These are phyloP conservation scores for Stagonosporopsis rhizophila DNA, from an alignment of 2,329 filamentous ascomycete species.

Conservation along the genomic window DNA sequence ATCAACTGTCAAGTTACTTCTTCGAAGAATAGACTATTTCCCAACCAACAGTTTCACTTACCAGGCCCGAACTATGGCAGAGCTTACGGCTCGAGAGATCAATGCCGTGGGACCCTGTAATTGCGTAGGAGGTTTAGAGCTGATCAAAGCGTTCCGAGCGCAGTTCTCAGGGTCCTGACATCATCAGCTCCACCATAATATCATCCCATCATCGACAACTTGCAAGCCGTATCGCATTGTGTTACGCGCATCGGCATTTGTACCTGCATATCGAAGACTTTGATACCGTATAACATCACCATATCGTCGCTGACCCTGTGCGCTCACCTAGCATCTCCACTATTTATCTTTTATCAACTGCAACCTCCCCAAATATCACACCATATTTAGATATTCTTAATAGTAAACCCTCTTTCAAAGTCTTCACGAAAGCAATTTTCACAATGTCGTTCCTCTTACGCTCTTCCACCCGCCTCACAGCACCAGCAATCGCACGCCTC, in stretches of 20 bases:
- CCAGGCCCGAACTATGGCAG: no score
- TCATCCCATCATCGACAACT: conserved; percentile 16
- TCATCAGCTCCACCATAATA: conserved; percentile 21
- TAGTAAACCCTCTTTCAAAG: neutral
- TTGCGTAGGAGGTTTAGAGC: neutral
- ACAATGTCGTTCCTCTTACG: conserved; percentile 27
- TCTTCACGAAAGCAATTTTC: no score
- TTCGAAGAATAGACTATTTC: no score
- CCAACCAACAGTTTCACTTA: no score
- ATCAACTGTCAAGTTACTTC: no score
- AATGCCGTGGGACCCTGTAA: neutral
- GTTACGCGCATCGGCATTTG: conserved; percentile 14
- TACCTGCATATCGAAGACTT: conserved; percentile 15
- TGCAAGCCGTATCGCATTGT: conserved; percentile 13
- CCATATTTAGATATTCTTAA: neutral
- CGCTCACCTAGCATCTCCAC: neutral
- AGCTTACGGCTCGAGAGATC: no score
- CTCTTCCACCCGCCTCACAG: conserved; percentile 14
- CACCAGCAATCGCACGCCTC: conserved; percentile 17
- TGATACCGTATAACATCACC: conserved; percentile 7
- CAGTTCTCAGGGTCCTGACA: conserved; percentile 14
- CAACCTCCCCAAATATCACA: no score
- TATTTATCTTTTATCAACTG: neutral
- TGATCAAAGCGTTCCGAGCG: conserved; percentile 7
- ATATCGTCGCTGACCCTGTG: conserved; percentile 2